Evolutionary conservation across 2,329 filamentous ascomycete genomes (phyloP), one percentile per base, ranked within the genome.

Genomic region (Phoma sp.): DNA sequence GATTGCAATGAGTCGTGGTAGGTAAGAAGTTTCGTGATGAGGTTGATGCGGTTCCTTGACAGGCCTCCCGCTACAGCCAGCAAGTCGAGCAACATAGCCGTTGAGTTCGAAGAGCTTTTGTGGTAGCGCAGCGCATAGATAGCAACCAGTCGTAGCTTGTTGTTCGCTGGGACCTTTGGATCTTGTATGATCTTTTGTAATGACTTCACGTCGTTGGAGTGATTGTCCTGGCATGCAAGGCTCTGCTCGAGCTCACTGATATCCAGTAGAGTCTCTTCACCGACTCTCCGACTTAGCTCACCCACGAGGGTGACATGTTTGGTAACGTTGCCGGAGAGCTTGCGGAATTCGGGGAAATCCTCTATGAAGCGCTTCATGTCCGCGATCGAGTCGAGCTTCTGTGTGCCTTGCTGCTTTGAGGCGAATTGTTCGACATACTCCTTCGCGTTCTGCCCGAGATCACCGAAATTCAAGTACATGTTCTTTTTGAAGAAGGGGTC

Each of bases 341-440:
- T 96, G 55, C 95, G 88, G 75, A 99, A 99, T 73, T 99, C 95
- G 2, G 95, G 95, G 72, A 98, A 99, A 70, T 99, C 95, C 76
- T 99, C 95, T 51, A 99, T 96, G 68, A 99, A 99, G 38, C 93
- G 91, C 76, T 99, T 99, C 96, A 99, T 99, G 74, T 99, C 95
- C 51, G 89, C 84, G 71, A 99, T 98, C 15, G 94, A 97, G 72
- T 99, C 95, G 57, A 99, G 93, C 71, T 96, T 95, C 73, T 92
- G 91, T 67, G 88, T 96, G 67, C 89, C 96, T 72, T 98, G 94
- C n/a, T 94, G 96, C 74, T 96, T 97, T 12, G 90, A 92, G 68
- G 98, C 95, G 71, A 98, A 99, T 72, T 98, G 95, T 72, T 96
- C 93, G 51, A 99, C 95, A 67, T 99, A 99, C 84, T 97, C 93